Percentiles rank a stretch among this genome's conserved stretches.
Conservation (phyloP, 768 basidiomycete genomes). For the Leccinellum luteum region DNA sequence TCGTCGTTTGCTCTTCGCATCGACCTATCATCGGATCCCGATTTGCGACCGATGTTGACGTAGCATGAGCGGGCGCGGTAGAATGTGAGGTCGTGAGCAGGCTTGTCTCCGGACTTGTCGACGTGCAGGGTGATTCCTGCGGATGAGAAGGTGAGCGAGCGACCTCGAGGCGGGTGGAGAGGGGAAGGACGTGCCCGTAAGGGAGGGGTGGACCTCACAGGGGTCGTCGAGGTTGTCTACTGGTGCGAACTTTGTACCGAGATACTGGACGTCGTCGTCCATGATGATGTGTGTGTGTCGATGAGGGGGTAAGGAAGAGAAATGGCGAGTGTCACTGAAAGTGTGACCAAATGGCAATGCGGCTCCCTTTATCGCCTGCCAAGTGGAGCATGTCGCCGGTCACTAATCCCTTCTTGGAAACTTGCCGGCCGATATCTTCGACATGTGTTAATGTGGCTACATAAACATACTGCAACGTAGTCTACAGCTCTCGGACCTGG, state of each 20-base stretch:
- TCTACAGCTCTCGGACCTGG: too few relatives aligned
- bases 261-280: constrained; percentile 63
- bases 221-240: constrained; percentile 28
- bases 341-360: constrained; percentile 34
- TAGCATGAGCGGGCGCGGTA: constrained; percentile 46
- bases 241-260: constrained; percentile 43
- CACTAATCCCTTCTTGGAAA: constrained; percentile 26
- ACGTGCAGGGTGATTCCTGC: constrained; percentile 61
- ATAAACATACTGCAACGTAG: constrained; percentile 26
- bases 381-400: constrained; percentile 16
- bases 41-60: constrained; percentile 68
- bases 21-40: constrained; percentile 43
- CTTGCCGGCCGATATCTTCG: constrained; percentile 14
- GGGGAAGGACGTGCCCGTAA: constrained; percentile 44
- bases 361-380: constrained; percentile 26
- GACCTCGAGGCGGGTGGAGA: constrained; percentile 9
- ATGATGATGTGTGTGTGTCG: too few relatives aligned
- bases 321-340: constrained; percentile 13
- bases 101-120: constrained; percentile 47
- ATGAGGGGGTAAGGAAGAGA: constrained; percentile 16
- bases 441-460: not conserved
- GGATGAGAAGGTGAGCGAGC: constrained; percentile 12
- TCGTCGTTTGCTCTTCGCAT: constrained; percentile 39
- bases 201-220: constrained; percentile 27
- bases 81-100: constrained; percentile 50